Percentiles rank a stretch among this genome's conserved stretches.
phyloP scores from a whole-genome alignment of 495 filamentous ascomycete genomes.

The Tuber melanosporum region DNA sequence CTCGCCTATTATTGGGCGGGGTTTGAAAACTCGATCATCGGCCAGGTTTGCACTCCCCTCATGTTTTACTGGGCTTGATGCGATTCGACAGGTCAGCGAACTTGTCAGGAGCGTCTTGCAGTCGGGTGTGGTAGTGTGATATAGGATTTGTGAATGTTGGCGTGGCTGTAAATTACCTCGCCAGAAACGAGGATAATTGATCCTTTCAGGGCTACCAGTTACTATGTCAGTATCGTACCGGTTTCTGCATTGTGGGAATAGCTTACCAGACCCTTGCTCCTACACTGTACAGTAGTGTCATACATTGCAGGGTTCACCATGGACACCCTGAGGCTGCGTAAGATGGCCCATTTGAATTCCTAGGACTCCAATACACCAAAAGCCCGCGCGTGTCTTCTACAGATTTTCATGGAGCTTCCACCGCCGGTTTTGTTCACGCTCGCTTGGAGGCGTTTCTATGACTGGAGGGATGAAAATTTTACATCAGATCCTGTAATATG shows the following conservation, averaged over 20 bases:
- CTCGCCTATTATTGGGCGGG: neutral
- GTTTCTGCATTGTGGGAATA: neutral
- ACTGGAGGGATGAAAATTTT: neutral
- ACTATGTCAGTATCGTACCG: neutral
- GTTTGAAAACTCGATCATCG: neutral
- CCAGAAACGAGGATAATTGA: neutral
- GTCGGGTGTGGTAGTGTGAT: neutral
- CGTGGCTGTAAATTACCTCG: neutral
- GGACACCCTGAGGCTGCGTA: neutral
- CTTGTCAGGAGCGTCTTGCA: neutral
- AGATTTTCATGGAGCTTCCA: neutral
- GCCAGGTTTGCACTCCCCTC: neutral
- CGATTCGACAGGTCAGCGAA: neutral
- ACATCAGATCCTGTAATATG: too few relatives aligned
- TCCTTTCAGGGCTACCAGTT: neutral
- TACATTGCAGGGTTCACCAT: neutral
- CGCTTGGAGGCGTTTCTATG: neutral
- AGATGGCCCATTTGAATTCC: neutral
- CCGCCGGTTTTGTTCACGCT: neutral
- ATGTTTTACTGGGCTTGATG: neutral
- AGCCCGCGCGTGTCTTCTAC: neutral
- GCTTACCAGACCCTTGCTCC: neutral
- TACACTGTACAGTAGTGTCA: neutral
- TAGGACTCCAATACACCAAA: neutral
- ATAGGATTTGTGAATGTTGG: neutral